Evolutionary conservation across 441 rosid species (phyloP).

Genomic region (Mallotus repandus): DNA sequence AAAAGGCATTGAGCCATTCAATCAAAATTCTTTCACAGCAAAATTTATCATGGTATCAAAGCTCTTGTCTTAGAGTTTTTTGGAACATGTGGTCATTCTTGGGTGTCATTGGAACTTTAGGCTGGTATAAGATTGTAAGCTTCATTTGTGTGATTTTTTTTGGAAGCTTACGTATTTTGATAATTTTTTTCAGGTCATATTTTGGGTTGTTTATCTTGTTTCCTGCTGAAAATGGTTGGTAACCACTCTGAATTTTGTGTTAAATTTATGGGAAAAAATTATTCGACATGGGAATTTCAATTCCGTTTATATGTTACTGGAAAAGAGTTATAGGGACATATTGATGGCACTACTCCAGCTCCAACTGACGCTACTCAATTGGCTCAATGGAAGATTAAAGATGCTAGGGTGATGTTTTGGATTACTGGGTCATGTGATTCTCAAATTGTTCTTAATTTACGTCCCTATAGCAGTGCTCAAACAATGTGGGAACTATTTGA

Average conservation of each 20-base stretch:
- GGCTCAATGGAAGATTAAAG: neutral
- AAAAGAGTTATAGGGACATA: neutral
- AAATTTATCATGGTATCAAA: neutral
- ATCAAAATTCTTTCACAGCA: neutral
- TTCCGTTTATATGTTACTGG: neutral
- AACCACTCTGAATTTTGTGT: neutral
- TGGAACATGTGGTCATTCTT: neutral
- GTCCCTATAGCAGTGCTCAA: neutral
- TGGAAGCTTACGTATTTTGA: neutral
- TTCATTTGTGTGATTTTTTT: neutral
- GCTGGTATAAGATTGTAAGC: neutral
- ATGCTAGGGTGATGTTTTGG: neutral
- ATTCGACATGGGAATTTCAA: neutral
- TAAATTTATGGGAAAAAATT: neutral
- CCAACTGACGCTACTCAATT: too few species aligned
- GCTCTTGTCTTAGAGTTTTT: neutral
- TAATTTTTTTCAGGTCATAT: too few species aligned
- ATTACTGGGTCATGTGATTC: neutral
- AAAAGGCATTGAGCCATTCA: neutral
- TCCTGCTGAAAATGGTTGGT: too few species aligned
- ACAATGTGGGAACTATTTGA: neutral
- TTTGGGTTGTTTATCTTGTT: too few species aligned
- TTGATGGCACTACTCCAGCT: neutral
- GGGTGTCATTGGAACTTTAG: neutral
- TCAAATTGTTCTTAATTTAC: neutral